These are phyloP conservation scores for Aspergillus panamensis DNA, from an alignment of 495 filamentous ascomycete genomes.

Conservation along the genomic window DNA sequence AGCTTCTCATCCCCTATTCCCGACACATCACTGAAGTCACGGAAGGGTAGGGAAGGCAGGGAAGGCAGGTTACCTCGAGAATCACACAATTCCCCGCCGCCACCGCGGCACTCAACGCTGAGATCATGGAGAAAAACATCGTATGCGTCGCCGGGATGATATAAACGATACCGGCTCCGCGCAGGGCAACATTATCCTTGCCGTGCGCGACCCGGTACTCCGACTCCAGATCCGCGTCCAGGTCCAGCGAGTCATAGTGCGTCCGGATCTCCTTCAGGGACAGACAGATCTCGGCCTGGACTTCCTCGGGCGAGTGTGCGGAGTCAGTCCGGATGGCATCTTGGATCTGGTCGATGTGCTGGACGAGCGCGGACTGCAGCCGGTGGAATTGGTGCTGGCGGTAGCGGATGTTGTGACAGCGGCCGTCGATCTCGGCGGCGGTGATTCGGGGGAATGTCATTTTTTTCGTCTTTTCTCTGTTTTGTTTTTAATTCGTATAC, in stretches of 20 bases:
- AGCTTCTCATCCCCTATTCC: background rate
- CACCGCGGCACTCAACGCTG: constrained; percentile 46
- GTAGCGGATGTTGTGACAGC: constrained; percentile 43
- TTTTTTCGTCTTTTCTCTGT: background rate
- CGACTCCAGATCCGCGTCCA: constrained; percentile 36
- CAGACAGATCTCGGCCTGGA: constrained; percentile 40
- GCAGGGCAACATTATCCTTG: constrained; percentile 30
- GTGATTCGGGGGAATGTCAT: constrained; percentile 38
- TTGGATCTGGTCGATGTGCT: constrained; percentile 31
- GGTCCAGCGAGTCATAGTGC: constrained; percentile 40
- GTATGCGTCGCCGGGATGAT: constrained; percentile 48
- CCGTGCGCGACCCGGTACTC: constrained; percentile 50
- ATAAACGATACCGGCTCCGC: constrained; percentile 47
- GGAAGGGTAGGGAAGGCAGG: too few species aligned
- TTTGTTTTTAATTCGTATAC: too few species aligned
- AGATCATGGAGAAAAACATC: constrained; percentile 46
- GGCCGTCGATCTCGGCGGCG: constrained; percentile 45
- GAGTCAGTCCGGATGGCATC: constrained; percentile 41
- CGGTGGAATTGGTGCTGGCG: constrained; percentile 46
- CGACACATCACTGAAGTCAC: background rate
- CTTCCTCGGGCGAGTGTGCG: constrained; percentile 34
- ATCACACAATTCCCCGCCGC: constrained; percentile 52
- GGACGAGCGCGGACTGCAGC: constrained; percentile 35
- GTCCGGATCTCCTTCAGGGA: constrained; percentile 40
- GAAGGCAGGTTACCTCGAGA: constrained; percentile 38